Base-by-base conservation (phyloP, 1,284 basidiomycete genomes). In the Exobasidium cylindrosporum region DNA sequence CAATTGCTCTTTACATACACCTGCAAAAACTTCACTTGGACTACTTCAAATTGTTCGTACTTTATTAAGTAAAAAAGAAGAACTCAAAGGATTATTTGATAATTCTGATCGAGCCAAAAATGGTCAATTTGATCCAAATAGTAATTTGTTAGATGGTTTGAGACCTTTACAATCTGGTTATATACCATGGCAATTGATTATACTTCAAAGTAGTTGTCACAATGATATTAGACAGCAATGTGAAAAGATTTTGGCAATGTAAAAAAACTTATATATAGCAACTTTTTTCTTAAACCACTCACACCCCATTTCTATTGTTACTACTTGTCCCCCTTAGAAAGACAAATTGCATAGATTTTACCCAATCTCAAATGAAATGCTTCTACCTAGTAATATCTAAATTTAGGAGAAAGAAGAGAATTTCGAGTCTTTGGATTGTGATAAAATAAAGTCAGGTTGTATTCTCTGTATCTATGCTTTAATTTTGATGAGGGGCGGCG, bases 1-100 rank as follows among this genome's bases (percentile, higher is more conserved):
- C 29, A 86, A 85, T 53, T 87, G 88, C 28, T 86, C 88, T 13
- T 83, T 97, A 52, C 87, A 89, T 74, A 91, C 92, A 86, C 86
- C 94, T 0, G 84, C 90, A 1, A 73, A 81, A 1, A 84, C 86
- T 10, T 85, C 87, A 23, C 81, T 88, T 52, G 87, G 88, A 47
- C 83, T 88, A 17, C 80, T 97, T 31, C 85, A 85, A 29, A 90
- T 95, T 68, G 87, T 94, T 5, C 83, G 83, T 46, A 83, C 83
- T 55, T 82, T 97, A 65, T 81, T 95, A 56, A 86, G 84, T 56
- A 88, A 87, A 72, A 90, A 97, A 70, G 83, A 87, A 17, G 88
- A 87, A 79, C 84, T 97, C 13, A 90, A 91, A 78, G 89, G 87
- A 35, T 83, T 97, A 67, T 82, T 98, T 40, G 87, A 88, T 61